phyloP scores from a whole-genome alignment of 1,284 basidiomycete species.

The Ceratobasidium sp. region DNA sequence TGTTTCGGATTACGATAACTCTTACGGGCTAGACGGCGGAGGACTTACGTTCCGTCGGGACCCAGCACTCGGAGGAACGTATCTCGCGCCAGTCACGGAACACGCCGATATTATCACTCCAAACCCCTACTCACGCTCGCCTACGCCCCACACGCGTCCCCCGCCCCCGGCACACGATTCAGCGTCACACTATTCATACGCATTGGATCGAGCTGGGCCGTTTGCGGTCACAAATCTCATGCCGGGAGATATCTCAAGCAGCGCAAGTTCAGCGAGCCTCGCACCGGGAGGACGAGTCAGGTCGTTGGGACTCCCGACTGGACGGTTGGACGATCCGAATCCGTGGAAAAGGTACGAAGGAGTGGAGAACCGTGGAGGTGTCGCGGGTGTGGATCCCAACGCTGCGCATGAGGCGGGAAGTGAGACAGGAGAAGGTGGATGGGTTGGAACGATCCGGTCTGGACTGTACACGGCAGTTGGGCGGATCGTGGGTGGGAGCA shows the following conservation, averaged over 20 bases:
- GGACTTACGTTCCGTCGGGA: conserved; percentile 37
- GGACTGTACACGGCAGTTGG: conserved; percentile 24
- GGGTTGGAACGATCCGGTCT: conserved; percentile 24
- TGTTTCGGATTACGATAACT: background rate
- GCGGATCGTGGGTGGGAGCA: conserved; percentile 14
- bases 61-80: background rate
- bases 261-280: conserved; percentile 17
- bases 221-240: conserved; percentile 42
- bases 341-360: conserved; percentile 40
- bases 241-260: conserved; percentile 41
- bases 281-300: background rate
- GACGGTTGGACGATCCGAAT: conserved; percentile 28
- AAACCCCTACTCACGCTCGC: background rate
- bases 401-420: background rate
- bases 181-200: conserved; percentile 21
- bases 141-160: background rate
- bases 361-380: conserved; percentile 18
- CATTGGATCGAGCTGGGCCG: conserved; percentile 5
- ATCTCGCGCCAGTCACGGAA: background rate
- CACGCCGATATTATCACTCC: conserved; percentile 19
- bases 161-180: conserved; percentile 6
- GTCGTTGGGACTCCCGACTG: conserved; percentile 21
- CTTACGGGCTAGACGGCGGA: conserved; percentile 23
- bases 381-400: background rate
- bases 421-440: background rate